Evolutionary conservation across 2,329 filamentous ascomycete genomes (phyloP), one percentile per base, ranked within the genome.

Genomic region (Amesomyces nigricolor): DNA sequence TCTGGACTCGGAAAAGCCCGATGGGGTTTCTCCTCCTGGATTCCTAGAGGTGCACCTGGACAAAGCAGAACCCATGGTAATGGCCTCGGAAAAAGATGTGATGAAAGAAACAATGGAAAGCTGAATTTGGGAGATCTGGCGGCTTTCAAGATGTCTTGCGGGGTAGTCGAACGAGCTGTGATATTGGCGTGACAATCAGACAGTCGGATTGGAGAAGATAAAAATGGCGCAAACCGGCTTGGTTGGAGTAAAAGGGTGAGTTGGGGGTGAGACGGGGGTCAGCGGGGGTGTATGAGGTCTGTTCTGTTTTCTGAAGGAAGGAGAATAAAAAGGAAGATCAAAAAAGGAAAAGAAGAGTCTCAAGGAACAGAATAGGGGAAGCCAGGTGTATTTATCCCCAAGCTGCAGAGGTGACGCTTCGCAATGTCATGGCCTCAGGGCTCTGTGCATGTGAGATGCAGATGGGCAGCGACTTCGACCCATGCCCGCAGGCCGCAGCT

Each of bases 51-150:
- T 57, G 30, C 58, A 60, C 43, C 53, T 40, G 3, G 58, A 60
- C 13, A 60, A 35, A 6, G 53, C 48, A n/a, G 58, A 56, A 14
- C 58, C 58, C 58, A 60, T 60, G 13, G 5, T 32, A 48, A 35
- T 26, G 40, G 38, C 44, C 14, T 11, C 39, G 7, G 29, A 7
- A 19, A 14, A 22, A n/a, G 35, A 40, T 17, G 35, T 11, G 13
- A 26, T 22, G 5, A 9, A 39, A 6, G 17, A 29, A 17, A 19
- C 10, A 48, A 32, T 26, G 38, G 26, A 40, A 48, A 22, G 29
- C 35, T 50, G n/a, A 17, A 30, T 16, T 13, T 17, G 9, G 13
- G 32, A 8, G 14, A 17, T 19, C 2, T 4, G 26, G 49, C 17
- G 29, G 5, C 26, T 26, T 38, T 19, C 30, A 11, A 19, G 13